These are phyloP conservation scores for carrot (Daucus carota) DNA, from an alignment of 129 eudicot genomes.

Conservation along the genomic window DNA sequence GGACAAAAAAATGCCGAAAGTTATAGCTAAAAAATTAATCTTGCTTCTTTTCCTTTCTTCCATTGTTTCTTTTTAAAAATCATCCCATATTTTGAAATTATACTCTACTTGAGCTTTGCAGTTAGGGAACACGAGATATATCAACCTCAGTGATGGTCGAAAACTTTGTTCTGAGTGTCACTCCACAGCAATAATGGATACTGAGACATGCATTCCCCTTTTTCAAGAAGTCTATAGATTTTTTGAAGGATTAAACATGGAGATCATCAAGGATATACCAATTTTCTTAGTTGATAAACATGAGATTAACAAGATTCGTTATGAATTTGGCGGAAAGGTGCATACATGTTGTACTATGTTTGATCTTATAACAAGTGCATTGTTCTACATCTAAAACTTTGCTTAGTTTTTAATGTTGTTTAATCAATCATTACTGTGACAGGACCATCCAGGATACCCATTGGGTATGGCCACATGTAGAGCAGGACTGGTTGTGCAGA, in stretches of 20 bases:
- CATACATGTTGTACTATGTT: background rate
- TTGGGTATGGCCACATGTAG: background rate
- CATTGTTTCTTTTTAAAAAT: background rate
- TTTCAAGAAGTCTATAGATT: constrained; percentile 6
- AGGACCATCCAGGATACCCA: background rate
- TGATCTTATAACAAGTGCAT: background rate
- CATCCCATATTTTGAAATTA: background rate
- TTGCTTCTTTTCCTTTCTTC: background rate
- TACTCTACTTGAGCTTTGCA: background rate
- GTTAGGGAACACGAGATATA: constrained; percentile 4
- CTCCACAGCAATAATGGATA: constrained; percentile 7
- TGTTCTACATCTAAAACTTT: background rate
- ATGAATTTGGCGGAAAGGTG: background rate
- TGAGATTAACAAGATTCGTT: background rate
- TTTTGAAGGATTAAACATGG: background rate
- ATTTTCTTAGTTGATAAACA: constrained; percentile 10
- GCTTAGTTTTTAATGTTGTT: background rate
- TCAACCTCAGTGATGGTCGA: constrained; percentile 9
- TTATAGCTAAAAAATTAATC: background rate
- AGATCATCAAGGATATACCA: constrained; percentile 1
- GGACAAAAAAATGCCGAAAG: background rate
- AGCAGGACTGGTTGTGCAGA: background rate
- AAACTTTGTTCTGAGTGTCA: constrained; percentile 10
- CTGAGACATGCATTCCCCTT: constrained; percentile 9
- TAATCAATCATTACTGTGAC: background rate